Base-by-base conservation (phyloP, 306 rosid genomes). In the Inga leiocalycina region DNA sequence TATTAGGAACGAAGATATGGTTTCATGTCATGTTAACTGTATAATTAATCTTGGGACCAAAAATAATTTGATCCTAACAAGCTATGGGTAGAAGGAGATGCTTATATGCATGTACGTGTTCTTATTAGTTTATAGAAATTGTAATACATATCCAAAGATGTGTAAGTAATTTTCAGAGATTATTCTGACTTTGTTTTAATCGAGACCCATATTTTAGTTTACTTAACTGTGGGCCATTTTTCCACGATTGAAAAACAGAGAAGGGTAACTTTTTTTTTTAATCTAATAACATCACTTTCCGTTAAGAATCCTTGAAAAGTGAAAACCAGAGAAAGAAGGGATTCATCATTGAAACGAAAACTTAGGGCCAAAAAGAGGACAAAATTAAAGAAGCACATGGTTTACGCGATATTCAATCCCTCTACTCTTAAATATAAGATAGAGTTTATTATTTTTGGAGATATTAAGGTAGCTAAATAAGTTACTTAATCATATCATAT, bases 381-480 rank as follows among this genome's bases (percentile, higher is more conserved):
- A 51, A 51, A 51, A 15, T 13, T 16, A 5, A 51, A 51, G 9
- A 51, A 51, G 57, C 1, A 51, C 14, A 51, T 51, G 57, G 1
- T 15, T 51, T 51, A 5, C 4, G 5, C 20, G n/a, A 2, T 44
- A 39, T 0, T 39, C 30, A 0, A 27, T 27, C 0, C 1, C 43
- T 39, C 0, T 1, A 1, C 0, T 6, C 6, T 0, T 39, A 6
- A 39, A 39, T 39, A 37, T 37, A 37, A 39, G 8, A 6, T 0
- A 39, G 0, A 6, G 1, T 39, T 5, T 0, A 0, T 6, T 5
- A 5, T 39, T 39, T 39, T 39, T 32, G 2, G 3, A 5, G 0
- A 39, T 8, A 6, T 39, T 39, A 5, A 39, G 0, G 1, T 1
- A 37, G 0, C 0, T 39, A 39, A 39, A 39, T 39, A 39, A 39